phyloP scores from a whole-genome alignment of 2,329 filamentous ascomycete species.

The Trichoderma sp. region DNA sequence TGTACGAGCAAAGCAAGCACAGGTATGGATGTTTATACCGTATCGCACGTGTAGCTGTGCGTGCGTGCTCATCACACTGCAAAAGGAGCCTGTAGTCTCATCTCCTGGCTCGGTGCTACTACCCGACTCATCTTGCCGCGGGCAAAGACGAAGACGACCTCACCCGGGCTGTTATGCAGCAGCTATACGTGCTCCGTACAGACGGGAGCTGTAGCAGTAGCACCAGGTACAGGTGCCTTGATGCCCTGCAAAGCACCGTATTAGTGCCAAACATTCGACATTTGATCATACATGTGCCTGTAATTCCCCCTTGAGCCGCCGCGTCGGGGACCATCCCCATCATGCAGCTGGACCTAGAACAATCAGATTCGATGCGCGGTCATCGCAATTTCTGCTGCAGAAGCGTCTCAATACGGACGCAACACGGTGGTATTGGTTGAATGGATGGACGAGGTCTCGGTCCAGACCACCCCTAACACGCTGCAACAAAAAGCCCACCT shows the following conservation, averaged over 20 bases:
- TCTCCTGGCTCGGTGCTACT: constrained; percentile 7
- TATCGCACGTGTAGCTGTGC: neutral
- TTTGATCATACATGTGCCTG: neutral
- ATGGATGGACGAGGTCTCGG: neutral
- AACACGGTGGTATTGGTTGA: neutral
- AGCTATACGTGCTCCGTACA: neutral
- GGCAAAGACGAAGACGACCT: neutral
- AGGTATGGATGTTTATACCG: neutral
- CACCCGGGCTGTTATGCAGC: neutral
- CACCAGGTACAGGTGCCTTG: constrained; percentile 1
- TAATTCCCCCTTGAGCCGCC: neutral
- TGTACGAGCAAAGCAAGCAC: neutral
- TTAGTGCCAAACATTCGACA: constrained; percentile 1
- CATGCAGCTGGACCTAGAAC: neutral
- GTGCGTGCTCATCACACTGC: neutral
- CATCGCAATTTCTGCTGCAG: constrained; percentile 7
- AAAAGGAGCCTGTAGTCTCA: neutral
- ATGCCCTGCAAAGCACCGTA: neutral
- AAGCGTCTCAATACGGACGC: neutral
- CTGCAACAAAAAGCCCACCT: constrained; percentile 1
- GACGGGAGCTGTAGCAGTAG: neutral
- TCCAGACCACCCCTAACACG: neutral
- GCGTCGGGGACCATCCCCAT: neutral
- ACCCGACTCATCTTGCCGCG: neutral
- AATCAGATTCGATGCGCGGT: neutral